Conservation (phyloP, 1,284 basidiomycete species). For the Leccinum solheimii region DNA sequence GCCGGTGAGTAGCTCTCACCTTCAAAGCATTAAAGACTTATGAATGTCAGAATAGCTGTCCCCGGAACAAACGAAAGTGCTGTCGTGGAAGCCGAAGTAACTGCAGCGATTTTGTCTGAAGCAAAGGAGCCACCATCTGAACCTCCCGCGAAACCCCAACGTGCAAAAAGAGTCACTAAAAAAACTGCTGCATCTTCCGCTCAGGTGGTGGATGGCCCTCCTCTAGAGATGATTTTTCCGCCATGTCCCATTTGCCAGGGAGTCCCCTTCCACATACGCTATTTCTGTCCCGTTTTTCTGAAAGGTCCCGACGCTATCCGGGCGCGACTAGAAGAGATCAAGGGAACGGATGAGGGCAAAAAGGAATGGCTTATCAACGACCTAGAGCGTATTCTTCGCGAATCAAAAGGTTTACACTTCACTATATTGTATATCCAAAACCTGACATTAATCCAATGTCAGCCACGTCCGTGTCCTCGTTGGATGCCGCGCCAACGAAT, state of each 20-base stretch:
- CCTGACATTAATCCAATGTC: conserved; percentile 2
- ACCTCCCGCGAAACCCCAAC: conserved; percentile 13
- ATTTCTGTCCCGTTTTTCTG: conserved; percentile 43
- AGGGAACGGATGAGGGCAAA: conserved; percentile 25
- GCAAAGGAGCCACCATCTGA: conserved; percentile 7
- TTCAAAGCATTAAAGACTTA: conserved; percentile 18
- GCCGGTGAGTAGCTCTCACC: conserved; percentile 22
- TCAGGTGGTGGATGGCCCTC: neutral
- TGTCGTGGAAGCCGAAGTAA: conserved; percentile 20
- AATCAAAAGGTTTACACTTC: conserved; percentile 19
- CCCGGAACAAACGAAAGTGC: conserved; percentile 27
- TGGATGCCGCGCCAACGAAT: neutral
- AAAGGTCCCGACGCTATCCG: conserved; percentile 40
- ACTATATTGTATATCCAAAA: neutral
- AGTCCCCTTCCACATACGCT: conserved; percentile 40
- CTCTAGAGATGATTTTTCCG: conserved; percentile 5
- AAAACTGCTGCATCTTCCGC: conserved; percentile 4
- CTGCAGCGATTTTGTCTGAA: conserved; percentile 24
- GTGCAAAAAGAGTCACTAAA: conserved; percentile 11
- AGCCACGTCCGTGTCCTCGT: conserved; percentile 4
- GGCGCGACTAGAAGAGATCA: conserved; percentile 41
- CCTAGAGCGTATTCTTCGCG: conserved; percentile 33
- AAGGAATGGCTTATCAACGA: conserved; percentile 37
- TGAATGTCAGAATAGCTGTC: conserved; percentile 27
- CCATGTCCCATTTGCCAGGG: conserved; percentile 44